Evolutionary conservation across 495 filamentous ascomycete genomes (phyloP).

Genomic region (Aspergillus hancockii): DNA sequence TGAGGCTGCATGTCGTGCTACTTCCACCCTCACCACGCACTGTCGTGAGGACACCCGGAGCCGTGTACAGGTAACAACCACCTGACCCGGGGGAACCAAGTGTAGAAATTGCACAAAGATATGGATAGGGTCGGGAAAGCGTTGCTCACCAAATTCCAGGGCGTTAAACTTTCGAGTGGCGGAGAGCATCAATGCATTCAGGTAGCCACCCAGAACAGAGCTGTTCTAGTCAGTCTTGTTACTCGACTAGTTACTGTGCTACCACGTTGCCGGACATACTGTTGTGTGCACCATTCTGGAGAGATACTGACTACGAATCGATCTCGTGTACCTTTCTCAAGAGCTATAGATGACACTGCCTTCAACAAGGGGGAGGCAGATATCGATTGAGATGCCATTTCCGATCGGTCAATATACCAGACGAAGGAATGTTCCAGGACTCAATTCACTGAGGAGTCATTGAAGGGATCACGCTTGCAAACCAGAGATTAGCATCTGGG

Average conservation of each 20-base stretch:
- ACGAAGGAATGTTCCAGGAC: background rate
- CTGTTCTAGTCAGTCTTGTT: constrained; percentile 15
- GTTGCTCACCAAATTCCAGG: constrained; percentile 9
- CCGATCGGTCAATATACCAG: background rate
- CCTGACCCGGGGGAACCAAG: constrained; percentile 20
- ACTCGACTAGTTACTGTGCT: background rate
- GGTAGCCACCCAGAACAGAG: constrained; percentile 26
- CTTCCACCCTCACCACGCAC: constrained; percentile 23
- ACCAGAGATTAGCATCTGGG: background rate
- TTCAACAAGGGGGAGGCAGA: constrained; percentile 11
- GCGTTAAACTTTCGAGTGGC: constrained; percentile 17
- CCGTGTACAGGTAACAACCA: constrained; percentile 13
- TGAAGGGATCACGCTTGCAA: background rate
- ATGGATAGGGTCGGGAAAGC: constrained; percentile 25
- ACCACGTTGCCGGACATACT: constrained; percentile 15
- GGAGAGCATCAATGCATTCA: constrained; percentile 22
- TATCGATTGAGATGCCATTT: constrained; percentile 6
- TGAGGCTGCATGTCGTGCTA: constrained; percentile 10
- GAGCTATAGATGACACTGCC: constrained; percentile 17
- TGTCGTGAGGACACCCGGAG: constrained; percentile 20
- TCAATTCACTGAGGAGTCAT: background rate
- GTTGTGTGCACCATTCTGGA: constrained; percentile 26
- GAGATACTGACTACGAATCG: constrained; percentile 18
- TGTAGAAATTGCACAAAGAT: constrained; percentile 26
- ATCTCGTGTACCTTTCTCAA: constrained; percentile 14